phyloP scores from a whole-genome alignment of 768 basidiomycete species.

The Cystofilobasidium macerans region DNA sequence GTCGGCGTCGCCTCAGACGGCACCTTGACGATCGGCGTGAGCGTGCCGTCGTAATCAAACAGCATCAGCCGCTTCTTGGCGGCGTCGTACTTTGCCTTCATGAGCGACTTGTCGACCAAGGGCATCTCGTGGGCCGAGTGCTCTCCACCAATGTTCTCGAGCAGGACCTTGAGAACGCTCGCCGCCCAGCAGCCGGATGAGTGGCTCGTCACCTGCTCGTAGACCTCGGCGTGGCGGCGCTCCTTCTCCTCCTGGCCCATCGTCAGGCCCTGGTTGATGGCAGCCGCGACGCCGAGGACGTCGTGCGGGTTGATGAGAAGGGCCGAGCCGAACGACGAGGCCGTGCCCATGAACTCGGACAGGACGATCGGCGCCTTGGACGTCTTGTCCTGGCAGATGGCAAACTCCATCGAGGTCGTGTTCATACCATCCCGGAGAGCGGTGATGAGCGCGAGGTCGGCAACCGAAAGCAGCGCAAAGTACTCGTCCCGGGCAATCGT shows the following conservation, averaged over 20 bases:
- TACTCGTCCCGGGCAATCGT: conserved; percentile 96
- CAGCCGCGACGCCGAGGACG: conserved; percentile 70
- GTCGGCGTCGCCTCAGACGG: conserved; percentile 81
- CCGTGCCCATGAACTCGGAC: conserved; percentile 97
- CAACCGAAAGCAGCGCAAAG: conserved; percentile 83
- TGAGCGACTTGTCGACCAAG: conserved; percentile 54
- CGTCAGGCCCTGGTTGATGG: conserved; percentile 73
- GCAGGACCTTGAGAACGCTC: conserved; percentile 73
- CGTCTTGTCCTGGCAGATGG: conserved; percentile 79
- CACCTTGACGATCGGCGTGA: conserved; percentile 90
- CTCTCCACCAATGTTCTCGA: conserved; percentile 66
- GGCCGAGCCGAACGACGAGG: conserved; percentile 71
- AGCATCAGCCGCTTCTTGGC: conserved; percentile 79
- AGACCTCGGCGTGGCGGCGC: conserved; percentile 57
- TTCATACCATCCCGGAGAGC: conserved; percentile 98
- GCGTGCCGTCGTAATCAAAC: conserved; percentile 95
- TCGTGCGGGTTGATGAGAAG: conserved; percentile 94
- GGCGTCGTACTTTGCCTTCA: conserved; percentile 52
- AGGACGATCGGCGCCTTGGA: conserved; percentile 72
- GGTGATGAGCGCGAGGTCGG: conserved; percentile 89
- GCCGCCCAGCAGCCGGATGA: conserved; percentile 94
- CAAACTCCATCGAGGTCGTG: conserved; percentile 64
- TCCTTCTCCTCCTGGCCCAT: conserved; percentile 72
- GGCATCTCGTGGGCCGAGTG: conserved; percentile 76
- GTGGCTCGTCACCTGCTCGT: conserved; percentile 79